Evolutionary conservation across 2,329 filamentous ascomycete genomes (phyloP), one percentile per base, ranked within the genome.

Genomic region (Pseudogymnoascus sp.): DNA sequence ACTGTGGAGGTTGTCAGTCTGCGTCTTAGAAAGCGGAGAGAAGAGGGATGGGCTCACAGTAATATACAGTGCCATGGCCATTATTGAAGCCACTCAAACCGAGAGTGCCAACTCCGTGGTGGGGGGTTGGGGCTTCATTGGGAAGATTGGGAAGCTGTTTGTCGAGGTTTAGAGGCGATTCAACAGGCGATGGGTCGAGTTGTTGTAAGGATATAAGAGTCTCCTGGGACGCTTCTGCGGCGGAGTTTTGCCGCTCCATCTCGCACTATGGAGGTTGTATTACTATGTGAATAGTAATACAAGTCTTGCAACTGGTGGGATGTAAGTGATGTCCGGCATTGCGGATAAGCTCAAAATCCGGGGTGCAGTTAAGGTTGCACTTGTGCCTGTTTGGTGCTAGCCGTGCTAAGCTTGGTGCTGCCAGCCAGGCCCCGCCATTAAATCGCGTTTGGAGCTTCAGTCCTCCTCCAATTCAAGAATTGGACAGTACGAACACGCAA

Each of bases 101-200:
- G 0, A 82, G 70, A 6, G 76, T 75, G 15, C 33, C 77, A 73
- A 66, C 69, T 68, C 59, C 69, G 69, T 60, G 69, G 72, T 66
- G 66, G 70, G 67, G 64, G 74, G 76, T 66, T 82, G 83, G 59
- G 75, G 75, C 65, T 78, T 46, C 42, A 46, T 23, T 46, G 75
- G 64, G 72, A 67, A 17, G 73, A 71, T 75, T 73, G 2, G 74
- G 74, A 33, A 78, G 72, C 63, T 74, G 72, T 29, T 72, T 70
- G 31, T 71, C 69, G 72, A 46, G 42, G 11, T 46, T 74, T 35
- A 78, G 73, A 21, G 75, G 74, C 17, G 72, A 81, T 62, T 87
- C 88, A 46, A 96, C 90, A 0, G 92, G 93, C 21, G 87, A 86
- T 3, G 93, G 93, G 62, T 96, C 92, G 66, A 97, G 80, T 72